Evolutionary conservation across 2,329 filamentous ascomycete genomes (phyloP).

Genomic region (Massarina eburnea): DNA sequence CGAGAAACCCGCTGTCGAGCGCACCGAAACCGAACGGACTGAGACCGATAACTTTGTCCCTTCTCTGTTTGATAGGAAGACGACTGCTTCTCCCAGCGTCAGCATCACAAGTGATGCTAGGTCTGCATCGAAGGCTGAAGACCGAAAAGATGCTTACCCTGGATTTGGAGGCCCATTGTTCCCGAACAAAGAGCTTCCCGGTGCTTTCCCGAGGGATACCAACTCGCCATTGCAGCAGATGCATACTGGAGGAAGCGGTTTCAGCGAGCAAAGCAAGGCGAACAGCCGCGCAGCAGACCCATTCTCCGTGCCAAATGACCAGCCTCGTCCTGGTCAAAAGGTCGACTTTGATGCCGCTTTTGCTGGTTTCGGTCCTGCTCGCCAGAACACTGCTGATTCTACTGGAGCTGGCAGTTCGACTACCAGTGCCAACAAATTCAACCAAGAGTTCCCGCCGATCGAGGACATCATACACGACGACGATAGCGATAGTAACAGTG

Average conservation of each 20-base stretch:
- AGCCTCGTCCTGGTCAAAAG: conserved; percentile 55
- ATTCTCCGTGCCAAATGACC: conserved; percentile 37
- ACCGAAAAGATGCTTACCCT: conserved; percentile 45
- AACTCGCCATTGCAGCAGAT: conserved; percentile 51
- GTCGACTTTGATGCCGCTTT: conserved; percentile 86
- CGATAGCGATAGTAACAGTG: conserved; percentile 71
- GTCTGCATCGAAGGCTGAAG: conserved; percentile 36
- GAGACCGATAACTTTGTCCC: conserved; percentile 40
- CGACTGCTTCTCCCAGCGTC: conserved; percentile 43
- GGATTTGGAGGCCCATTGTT: conserved; percentile 40
- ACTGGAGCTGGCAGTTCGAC: conserved; percentile 31
- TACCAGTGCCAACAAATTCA: conserved; percentile 54
- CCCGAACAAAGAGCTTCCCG: conserved; percentile 44
- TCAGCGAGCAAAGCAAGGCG: conserved; percentile 50
- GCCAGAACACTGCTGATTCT: conserved; percentile 48
- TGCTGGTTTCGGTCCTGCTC: conserved; percentile 66
- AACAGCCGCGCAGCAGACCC: conserved; percentile 46
- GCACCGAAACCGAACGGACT: conserved; percentile 37
- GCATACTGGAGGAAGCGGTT: conserved; percentile 50
- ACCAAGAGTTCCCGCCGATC: conserved; percentile 89
- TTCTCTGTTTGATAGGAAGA: conserved; percentile 41
- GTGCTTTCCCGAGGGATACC: conserved; percentile 50
- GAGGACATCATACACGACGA: conserved; percentile 81
- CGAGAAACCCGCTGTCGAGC: conserved; percentile 43
- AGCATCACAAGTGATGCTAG: conserved; percentile 44